Evolutionary conservation across 495 filamentous ascomycete species (phyloP).

Genomic region (Aspergillus mulundensis): DNA sequence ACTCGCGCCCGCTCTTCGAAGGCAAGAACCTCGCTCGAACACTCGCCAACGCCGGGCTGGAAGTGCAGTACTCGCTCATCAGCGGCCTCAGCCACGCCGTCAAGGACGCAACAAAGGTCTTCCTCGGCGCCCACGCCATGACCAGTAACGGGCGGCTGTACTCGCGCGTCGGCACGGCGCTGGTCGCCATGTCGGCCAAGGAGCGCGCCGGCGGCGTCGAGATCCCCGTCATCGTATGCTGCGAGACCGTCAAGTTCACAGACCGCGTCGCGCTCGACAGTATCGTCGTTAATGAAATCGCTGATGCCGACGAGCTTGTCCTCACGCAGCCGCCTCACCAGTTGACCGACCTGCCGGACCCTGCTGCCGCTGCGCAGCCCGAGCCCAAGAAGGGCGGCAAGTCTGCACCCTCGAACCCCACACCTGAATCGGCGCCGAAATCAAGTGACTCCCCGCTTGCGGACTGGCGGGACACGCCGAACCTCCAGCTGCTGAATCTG

Average conservation of each 20-base stretch:
- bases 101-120: conserved; percentile 69
- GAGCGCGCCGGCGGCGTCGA: conserved; percentile 52
- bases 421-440: conserved; percentile 22
- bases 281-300: conserved; percentile 91
- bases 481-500: conserved; percentile 72
- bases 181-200: conserved; percentile 83
- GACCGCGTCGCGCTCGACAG: conserved; percentile 86
- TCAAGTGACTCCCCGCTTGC: conserved; percentile 36
- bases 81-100: conserved; percentile 70
- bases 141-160: conserved; percentile 87
- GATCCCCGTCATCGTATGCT: conserved; percentile 83
- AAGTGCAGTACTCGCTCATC: conserved; percentile 74
- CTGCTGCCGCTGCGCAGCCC: conserved; percentile 21
- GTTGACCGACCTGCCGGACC: conserved; percentile 35
- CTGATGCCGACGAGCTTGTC: conserved; percentile 60
- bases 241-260: conserved; percentile 94
- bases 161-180: conserved; percentile 79
- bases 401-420: conserved; percentile 15
- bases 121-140: conserved; percentile 86
- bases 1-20: conserved; percentile 75
- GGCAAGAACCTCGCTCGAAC: conserved; percentile 70
- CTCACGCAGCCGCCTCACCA: conserved; percentile 28
- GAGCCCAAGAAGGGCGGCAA: conserved; percentile 39
- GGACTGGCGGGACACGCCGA: conserved; percentile 58
- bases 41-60: conserved; percentile 63